Percentiles rank a stretch among this genome's conserved stretches.
These are phyloP conservation scores for Malus fusca DNA, from an alignment of 306 rosid species.

Conservation along the genomic window DNA sequence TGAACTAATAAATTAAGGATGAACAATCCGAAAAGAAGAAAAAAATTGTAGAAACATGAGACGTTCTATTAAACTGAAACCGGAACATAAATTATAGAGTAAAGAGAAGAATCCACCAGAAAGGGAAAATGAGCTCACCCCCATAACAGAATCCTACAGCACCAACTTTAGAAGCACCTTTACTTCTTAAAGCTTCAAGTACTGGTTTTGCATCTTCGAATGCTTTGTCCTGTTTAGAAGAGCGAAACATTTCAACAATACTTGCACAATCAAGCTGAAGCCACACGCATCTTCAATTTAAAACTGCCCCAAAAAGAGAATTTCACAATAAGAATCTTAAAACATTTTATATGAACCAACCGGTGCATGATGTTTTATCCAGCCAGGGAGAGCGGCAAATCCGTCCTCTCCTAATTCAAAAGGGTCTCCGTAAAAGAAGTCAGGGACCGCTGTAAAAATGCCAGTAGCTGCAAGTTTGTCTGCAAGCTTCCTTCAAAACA, in stretches of 20 bases:
- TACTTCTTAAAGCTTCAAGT: conserved; percentile 42
- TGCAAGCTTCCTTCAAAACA: conserved; percentile 45
- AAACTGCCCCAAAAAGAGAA: background rate
- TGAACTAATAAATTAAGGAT: background rate
- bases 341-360: conserved; percentile 19
- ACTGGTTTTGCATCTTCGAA: conserved; percentile 39
- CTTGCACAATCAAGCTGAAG: background rate
- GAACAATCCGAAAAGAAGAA: background rate
- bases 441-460: conserved; percentile 57
- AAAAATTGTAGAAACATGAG: background rate
- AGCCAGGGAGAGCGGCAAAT: conserved; percentile 13
- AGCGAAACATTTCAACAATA: background rate
- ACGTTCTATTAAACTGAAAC: background rate
- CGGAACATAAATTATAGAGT: background rate
- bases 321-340: background rate
- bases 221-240: conserved; percentile 34
- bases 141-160: conserved; percentile 72
- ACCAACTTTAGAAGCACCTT: conserved; percentile 43
- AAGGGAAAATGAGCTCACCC: conserved; percentile 31
- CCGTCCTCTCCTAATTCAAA: conserved; percentile 14
- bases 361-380: conserved; percentile 35
- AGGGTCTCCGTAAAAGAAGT: conserved; percentile 52
- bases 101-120: background rate
- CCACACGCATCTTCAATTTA: background rate
- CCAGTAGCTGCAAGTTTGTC: conserved; percentile 49